Evolutionary conservation across 352 stramenopile genomes (phyloP).

Genomic region (Chrysophaeum taylorii): DNA sequence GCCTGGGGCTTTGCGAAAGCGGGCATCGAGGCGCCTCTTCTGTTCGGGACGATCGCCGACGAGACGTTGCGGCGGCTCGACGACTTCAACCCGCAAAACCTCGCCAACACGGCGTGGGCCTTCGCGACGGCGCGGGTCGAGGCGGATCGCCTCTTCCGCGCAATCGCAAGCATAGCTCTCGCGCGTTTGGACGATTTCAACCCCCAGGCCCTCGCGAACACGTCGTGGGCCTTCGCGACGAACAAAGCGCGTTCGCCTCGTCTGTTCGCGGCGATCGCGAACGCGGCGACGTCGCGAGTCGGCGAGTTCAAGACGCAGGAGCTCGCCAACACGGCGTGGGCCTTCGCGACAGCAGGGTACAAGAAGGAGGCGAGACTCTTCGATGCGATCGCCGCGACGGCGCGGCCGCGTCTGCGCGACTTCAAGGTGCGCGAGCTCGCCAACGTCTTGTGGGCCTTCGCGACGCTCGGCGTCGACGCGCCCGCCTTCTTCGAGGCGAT

Average conservation of each 20-base stretch:
- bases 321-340: not conserved
- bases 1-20: too few relatives aligned
- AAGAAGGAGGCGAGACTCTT: not conserved
- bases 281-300: not conserved
- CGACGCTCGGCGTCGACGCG: too few relatives aligned
- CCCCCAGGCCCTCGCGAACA: not conserved
- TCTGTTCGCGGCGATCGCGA: not conserved
- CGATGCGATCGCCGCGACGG: not conserved
- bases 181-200: not conserved
- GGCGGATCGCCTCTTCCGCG: not conserved
- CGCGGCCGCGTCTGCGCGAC: too few relatives aligned
- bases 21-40: too few relatives aligned
- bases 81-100: too few relatives aligned
- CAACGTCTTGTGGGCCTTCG: too few relatives aligned
- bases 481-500: too few relatives aligned
- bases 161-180: not conserved
- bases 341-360: not conserved
- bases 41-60: too few relatives aligned
- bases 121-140: not conserved
- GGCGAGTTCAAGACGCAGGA: not conserved
- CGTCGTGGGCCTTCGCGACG: not conserved
- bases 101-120: not conserved
- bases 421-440: too few relatives aligned
- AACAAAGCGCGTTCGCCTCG: too few relatives aligned
- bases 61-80: too few relatives aligned